Evolutionary conservation across 2,329 filamentous ascomycete species (phyloP).

Genomic region (Akanthomyces lecanii): DNA sequence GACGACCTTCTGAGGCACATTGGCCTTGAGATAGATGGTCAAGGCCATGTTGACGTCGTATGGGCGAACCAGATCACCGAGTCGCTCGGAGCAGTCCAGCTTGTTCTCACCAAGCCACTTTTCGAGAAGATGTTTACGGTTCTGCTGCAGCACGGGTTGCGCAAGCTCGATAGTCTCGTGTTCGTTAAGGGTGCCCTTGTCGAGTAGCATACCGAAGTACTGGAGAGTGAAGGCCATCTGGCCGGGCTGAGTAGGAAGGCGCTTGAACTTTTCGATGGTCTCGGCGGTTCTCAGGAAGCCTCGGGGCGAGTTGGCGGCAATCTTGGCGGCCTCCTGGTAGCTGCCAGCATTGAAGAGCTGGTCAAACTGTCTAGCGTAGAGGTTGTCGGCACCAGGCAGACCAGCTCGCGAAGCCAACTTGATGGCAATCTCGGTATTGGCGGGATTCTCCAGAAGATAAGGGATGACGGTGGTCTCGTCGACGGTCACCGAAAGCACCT

Average conservation of each 20-base stretch:
- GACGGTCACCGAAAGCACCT: conserved; percentile 89
- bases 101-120: conserved; percentile 98
- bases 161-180: conserved; percentile 94
- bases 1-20: conserved; percentile 88
- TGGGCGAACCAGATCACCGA: conserved; percentile 87
- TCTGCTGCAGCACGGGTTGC: conserved; percentile 86
- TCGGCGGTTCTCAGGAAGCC: conserved; percentile 92
- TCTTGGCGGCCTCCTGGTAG: conserved; percentile 86
- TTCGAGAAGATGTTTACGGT: conserved; percentile 90
- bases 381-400: conserved; percentile 86
- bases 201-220: conserved; percentile 95
- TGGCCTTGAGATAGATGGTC: conserved; percentile 84
- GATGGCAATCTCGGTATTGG: conserved; percentile 87
- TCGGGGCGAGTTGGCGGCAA: conserved; percentile 92
- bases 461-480: conserved; percentile 89
- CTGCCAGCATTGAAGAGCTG: conserved; percentile 75
- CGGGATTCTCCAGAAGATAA: conserved; percentile 94
- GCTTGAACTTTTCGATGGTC: conserved; percentile 95
- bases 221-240: conserved; percentile 93
- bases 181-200: conserved; percentile 89
- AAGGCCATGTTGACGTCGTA: conserved; percentile 88
- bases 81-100: conserved; percentile 90
- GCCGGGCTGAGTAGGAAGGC: conserved; percentile 70
- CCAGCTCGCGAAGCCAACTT: conserved; percentile 94
- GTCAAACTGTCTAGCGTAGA: conserved; percentile 92